Conservation (phyloP, 192 early-diverging fungal species). For the Rhizophlyctis rosea region DNA sequence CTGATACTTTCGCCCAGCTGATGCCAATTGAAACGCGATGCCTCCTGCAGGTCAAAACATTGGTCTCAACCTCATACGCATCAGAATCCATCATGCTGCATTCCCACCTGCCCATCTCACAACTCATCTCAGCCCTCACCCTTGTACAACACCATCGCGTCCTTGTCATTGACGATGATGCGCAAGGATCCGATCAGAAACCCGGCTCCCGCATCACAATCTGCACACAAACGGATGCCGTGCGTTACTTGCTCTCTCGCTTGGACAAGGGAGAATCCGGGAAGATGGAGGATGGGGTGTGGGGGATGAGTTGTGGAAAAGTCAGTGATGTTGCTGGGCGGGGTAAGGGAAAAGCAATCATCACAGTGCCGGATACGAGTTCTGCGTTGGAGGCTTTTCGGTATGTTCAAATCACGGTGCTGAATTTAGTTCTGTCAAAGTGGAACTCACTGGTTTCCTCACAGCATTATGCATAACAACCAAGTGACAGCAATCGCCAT, state of each 20-base stretch:
- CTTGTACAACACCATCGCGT: constrained; percentile 37
- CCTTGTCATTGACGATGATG: constrained; percentile 41
- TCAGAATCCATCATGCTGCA: constrained; percentile 40
- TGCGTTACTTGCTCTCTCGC: constrained; percentile 7
- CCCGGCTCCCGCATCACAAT: background rate
- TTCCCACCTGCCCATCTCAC: constrained; percentile 33
- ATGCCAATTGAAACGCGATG: no score
- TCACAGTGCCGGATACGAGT: constrained; percentile 34
- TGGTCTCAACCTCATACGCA: background rate
- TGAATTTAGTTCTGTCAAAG: background rate
- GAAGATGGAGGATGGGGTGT: no score
- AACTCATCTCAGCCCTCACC: constrained; percentile 38
- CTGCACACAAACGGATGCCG: constrained; percentile 12
- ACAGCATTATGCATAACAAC: constrained; percentile 39
- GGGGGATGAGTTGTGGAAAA: no score
- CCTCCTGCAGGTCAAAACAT: background rate
- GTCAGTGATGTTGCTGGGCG: background rate
- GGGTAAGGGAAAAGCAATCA: constrained; percentile 9
- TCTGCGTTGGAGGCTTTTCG: constrained; percentile 44
- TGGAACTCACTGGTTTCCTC: background rate
- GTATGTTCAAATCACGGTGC: constrained; percentile 7
- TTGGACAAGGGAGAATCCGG: background rate
- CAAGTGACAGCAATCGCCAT: constrained; percentile 60
- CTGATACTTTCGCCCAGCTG: no score
- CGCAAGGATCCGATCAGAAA: no score